Evolutionary conservation across 768 basidiomycete genomes (phyloP).

Genomic region (Tubosaeta sp.): DNA sequence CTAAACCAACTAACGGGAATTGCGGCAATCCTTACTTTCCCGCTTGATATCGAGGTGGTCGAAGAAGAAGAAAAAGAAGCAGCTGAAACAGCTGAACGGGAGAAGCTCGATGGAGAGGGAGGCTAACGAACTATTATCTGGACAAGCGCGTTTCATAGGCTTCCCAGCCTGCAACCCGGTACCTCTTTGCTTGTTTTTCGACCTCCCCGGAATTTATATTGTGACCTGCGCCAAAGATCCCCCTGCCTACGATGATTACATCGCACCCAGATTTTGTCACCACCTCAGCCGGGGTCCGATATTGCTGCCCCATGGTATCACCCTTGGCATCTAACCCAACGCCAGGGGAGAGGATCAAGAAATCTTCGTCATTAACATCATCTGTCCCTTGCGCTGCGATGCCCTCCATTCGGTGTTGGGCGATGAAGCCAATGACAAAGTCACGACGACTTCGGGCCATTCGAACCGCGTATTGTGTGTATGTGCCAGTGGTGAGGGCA

Average conservation of each 20-base stretch:
- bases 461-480: conserved; percentile 78
- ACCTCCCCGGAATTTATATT: conserved; percentile 38
- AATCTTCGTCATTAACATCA: conserved; percentile 59
- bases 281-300: conserved; percentile 84
- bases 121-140: conserved; percentile 5
- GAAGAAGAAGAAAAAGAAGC: conserved; percentile 88
- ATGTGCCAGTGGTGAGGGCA: conserved; percentile 74
- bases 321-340: conserved; percentile 78
- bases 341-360: conserved; percentile 88
- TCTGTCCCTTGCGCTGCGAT: conserved; percentile 38
- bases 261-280: conserved; percentile 81
- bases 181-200: conserved; percentile 71
- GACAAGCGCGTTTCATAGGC: conserved; percentile 69
- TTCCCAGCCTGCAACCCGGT: conserved; percentile 82
- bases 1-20: conserved; percentile 94
- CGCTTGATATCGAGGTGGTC: conserved; percentile 91
- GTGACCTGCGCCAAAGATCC: conserved; percentile 72
- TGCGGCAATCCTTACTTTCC: conserved; percentile 94
- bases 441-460: conserved; percentile 81
- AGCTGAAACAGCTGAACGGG: conserved; percentile 38
- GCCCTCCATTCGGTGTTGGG: conserved; percentile 78
- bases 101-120: conserved; percentile 9
- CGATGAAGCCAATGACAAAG: conserved; percentile 97
- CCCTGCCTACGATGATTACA: conserved; percentile 95
- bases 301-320: conserved; percentile 93